These are phyloP conservation scores for Ustilago bromivora DNA, from an alignment of 1,284 basidiomycete species.

Conservation along the genomic window DNA sequence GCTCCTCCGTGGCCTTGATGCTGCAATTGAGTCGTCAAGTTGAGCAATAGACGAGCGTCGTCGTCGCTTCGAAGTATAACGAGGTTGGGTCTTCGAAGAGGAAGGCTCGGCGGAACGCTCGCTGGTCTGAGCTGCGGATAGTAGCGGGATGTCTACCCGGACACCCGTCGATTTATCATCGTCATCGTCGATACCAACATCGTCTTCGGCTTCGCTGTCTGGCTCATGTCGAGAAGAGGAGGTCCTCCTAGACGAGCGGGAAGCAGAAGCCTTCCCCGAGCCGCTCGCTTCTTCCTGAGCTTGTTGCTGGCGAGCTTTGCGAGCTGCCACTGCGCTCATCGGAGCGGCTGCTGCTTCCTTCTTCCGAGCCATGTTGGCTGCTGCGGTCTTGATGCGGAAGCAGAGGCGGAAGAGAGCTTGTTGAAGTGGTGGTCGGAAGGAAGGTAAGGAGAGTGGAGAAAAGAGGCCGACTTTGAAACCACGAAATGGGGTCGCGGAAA, in stretches of 20 bases:
- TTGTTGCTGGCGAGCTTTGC: slow-evolving; percentile 26
- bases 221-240: slow-evolving; percentile 4
- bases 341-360: slow-evolving; percentile 16
- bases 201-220: neutral
- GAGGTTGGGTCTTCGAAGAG: neutral
- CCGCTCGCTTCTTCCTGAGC: slow-evolving; percentile 15
- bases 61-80: slow-evolving; percentile 11
- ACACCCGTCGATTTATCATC: slow-evolving; percentile 1
- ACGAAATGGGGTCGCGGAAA: neutral
- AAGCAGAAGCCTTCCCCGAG: slow-evolving; percentile 8
- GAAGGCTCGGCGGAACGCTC: slow-evolving; percentile 8
- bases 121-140: slow-evolving; percentile 17
- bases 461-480: neutral
- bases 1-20: slow-evolving; percentile 21
- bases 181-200: neutral
- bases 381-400: slow-evolving; percentile 1
- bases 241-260: neutral
- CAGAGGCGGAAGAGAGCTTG: neutral
- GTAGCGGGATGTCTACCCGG: slow-evolving; percentile 16
- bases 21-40: slow-evolving; percentile 16
- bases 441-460: neutral
- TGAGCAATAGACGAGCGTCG: slow-evolving; percentile 16
- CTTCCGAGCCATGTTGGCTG: slow-evolving; percentile 22
- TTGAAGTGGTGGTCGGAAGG: neutral
- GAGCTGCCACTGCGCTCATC: slow-evolving; percentile 45